These are phyloP conservation scores for Psidium friedrichsthalianum DNA, from an alignment of 345 rosid genomes.

Conservation along the genomic window DNA sequence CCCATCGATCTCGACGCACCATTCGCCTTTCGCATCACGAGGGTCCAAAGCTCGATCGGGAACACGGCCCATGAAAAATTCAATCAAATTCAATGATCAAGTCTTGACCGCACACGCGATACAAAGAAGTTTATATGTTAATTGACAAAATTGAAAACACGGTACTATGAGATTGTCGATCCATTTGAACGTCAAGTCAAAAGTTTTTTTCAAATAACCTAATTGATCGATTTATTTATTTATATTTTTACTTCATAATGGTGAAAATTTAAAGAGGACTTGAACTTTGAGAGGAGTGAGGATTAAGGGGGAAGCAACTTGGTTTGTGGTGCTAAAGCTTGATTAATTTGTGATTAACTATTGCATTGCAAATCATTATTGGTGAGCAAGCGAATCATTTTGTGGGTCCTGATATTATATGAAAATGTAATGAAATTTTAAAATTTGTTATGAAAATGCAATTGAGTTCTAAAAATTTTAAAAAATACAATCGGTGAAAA, in stretches of 20 bases:
- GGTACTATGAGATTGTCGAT: too few relatives aligned
- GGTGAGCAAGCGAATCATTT: neutral
- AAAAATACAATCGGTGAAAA: too few relatives aligned
- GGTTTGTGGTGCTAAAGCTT: neutral
- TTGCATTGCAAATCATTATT: neutral
- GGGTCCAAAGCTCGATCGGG: fast-evolving
- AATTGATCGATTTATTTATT: neutral
- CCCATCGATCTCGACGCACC: neutral
- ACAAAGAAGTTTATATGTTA: neutral
- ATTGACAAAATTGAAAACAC: too few relatives aligned
- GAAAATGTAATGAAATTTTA: neutral
- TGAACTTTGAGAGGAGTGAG: neutral
- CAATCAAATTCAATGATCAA: fast-evolving
- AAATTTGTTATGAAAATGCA: too few relatives aligned
- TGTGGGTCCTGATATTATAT: neutral
- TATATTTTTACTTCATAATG: neutral
- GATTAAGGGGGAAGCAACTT: neutral
- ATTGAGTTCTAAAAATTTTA: too few relatives aligned
- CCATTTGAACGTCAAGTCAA: neutral
- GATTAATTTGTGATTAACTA: neutral
- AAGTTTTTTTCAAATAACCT: neutral
- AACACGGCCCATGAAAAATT: neutral
- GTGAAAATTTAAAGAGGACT: neutral
- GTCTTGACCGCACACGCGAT: neutral
- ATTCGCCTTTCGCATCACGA: fast-evolving